Conservation (phyloP, 2,329 filamentous ascomycete species). For the Colletotrichum tofieldiae region DNA sequence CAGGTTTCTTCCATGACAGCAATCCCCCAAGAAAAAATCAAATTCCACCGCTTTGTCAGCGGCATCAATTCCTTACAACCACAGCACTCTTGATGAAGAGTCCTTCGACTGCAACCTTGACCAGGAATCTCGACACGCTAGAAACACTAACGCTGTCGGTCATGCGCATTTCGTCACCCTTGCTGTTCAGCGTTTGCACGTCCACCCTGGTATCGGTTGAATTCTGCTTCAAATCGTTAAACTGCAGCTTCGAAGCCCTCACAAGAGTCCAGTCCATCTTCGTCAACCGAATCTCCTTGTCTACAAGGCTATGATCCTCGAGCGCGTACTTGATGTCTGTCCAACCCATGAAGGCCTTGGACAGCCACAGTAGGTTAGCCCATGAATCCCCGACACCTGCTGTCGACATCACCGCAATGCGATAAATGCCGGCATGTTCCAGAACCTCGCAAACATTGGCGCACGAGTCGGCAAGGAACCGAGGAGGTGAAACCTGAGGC, state of each 20-base stretch:
- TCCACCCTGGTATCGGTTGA: constrained; percentile 37
- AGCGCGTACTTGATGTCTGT: constrained; percentile 59
- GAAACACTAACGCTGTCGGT: constrained; percentile 49
- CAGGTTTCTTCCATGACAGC: neutral
- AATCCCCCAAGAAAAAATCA: neutral
- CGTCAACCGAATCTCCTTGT: constrained; percentile 54
- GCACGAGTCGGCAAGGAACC: constrained; percentile 56
- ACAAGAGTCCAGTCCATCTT: constrained; percentile 57
- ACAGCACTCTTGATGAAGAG: constrained; percentile 31
- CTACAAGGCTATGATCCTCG: constrained; percentile 55
- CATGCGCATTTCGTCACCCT: constrained; percentile 52
- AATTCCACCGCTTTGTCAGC: neutral
- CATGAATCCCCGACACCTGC: constrained; percentile 58
- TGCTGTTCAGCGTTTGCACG: constrained; percentile 49
- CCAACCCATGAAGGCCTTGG: constrained; percentile 55
- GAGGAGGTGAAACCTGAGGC: constrained; percentile 55
- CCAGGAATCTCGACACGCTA: constrained; percentile 52
- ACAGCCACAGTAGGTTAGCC: constrained; percentile 52
- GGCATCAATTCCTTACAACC: neutral
- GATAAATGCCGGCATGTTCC: constrained; percentile 43
- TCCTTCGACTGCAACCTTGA: constrained; percentile 52
- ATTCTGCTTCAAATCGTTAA: constrained; percentile 46
- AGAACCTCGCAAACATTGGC: constrained; percentile 53
- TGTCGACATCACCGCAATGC: constrained; percentile 58
- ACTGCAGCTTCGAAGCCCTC: constrained; percentile 51